These are phyloP conservation scores for Carpinus fangiana DNA, from an alignment of 306 rosid species.

Conservation along the genomic window DNA sequence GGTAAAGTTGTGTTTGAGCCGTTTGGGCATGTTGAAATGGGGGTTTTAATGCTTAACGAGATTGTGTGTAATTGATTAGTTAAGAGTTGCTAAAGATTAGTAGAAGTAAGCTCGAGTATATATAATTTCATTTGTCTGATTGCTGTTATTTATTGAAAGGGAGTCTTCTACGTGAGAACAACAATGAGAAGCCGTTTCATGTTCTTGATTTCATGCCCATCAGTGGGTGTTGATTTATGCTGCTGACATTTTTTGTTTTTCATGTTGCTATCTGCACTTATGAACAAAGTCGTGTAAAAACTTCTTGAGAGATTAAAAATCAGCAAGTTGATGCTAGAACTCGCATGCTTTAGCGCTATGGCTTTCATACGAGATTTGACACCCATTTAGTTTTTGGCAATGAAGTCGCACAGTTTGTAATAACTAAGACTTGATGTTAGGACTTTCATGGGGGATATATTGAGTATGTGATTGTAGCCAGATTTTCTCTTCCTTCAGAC, in stretches of 20 bases:
- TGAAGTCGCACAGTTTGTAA: background rate
- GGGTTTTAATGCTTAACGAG: background rate
- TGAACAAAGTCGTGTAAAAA: background rate
- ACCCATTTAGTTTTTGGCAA: background rate
- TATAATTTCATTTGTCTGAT: background rate
- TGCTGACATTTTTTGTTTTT: background rate
- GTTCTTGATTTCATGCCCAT: conserved; percentile 1
- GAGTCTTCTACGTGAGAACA: background rate
- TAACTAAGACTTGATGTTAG: background rate
- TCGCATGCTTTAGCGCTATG: background rate
- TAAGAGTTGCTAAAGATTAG: background rate
- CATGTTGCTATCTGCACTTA: background rate
- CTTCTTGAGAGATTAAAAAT: background rate
- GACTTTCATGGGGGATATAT: background rate
- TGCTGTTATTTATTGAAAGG: background rate
- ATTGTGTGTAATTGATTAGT: too few relatives aligned
- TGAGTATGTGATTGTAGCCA: too few relatives aligned
- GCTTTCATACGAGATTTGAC: background rate
- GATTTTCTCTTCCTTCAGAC: too few relatives aligned
- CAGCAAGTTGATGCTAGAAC: background rate
- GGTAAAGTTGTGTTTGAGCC: background rate
- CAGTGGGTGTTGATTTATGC: background rate
- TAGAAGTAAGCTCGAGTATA: background rate
- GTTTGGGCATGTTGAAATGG: background rate
- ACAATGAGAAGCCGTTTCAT: background rate